These are phyloP conservation scores for Anthoceros angustus DNA, from an alignment of 225 moss, liverwort and hornwort species.

Conservation along the genomic window DNA sequence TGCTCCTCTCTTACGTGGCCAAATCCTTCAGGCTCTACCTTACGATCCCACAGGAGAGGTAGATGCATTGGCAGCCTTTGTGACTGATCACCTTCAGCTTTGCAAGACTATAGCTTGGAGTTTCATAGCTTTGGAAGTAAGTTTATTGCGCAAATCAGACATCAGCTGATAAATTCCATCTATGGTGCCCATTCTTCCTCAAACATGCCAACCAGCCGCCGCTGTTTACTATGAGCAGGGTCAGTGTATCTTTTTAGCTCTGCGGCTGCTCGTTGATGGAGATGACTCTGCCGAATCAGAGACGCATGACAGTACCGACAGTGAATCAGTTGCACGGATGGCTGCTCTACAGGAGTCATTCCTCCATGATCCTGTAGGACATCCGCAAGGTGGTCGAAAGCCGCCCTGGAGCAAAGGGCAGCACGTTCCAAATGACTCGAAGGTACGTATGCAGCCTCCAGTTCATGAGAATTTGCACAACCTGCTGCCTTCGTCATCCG, in stretches of 20 bases:
- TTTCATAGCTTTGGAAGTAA: conserved; percentile 2
- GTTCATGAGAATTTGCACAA: too few relatives aligned
- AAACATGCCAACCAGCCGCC: too few relatives aligned
- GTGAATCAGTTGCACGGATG: background rate
- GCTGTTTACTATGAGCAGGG: background rate
- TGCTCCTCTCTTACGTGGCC: background rate
- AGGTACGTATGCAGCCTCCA: too few relatives aligned
- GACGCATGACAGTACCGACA: background rate
- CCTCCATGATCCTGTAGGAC: background rate
- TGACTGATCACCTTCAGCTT: background rate
- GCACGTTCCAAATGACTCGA: background rate
- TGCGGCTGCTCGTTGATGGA: background rate
- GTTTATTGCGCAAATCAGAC: background rate
- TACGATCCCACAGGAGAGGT: background rate
- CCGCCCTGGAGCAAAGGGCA: background rate
- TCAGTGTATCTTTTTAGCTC: background rate
- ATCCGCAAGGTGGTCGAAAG: background rate
- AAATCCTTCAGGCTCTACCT: background rate
- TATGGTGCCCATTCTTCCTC: too few relatives aligned
- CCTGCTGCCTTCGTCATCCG: too few relatives aligned
- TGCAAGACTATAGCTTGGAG: conserved; percentile 1
- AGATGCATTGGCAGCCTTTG: background rate
- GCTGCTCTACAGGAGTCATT: background rate
- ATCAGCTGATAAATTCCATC: too few relatives aligned
- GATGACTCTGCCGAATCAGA: background rate